Conservation (phyloP, 2,329 filamentous ascomycete genomes). For the Torrubiella hemipterigena region DNA sequence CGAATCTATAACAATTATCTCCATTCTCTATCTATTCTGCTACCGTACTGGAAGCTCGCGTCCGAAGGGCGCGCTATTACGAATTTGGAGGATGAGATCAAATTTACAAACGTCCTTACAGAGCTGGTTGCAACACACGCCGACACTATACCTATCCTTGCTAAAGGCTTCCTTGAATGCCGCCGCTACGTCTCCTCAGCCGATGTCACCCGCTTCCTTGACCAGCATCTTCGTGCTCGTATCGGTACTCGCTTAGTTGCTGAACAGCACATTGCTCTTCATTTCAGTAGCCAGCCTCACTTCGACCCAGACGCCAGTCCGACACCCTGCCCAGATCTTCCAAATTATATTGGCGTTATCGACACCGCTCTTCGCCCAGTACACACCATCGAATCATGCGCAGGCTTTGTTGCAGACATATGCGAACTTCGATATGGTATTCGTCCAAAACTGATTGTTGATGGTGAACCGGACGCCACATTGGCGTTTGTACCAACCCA, state of each 20-base stretch:
- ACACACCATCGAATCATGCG: conserved; percentile 70
- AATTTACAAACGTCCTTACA: conserved; percentile 84
- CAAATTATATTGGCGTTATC: conserved; percentile 84
- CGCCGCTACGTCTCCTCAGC: conserved; percentile 72
- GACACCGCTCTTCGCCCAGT: conserved; percentile 81
- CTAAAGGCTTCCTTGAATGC: conserved; percentile 86
- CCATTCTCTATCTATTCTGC: conserved; percentile 79
- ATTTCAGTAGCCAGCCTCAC: conserved; percentile 60
- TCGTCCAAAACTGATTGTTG: conserved; percentile 66
- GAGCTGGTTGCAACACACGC: conserved; percentile 92
- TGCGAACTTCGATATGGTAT: conserved; percentile 94
- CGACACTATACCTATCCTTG: conserved; percentile 88
- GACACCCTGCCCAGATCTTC: conserved; percentile 37
- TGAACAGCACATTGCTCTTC: conserved; percentile 91
- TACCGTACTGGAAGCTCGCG: conserved; percentile 60
- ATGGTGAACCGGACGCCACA: conserved; percentile 74
- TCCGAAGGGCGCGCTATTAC: conserved; percentile 23
- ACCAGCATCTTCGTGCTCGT: conserved; percentile 83
- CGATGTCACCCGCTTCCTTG: conserved; percentile 84
- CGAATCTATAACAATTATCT: conserved; percentile 95
- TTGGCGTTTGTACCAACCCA: conserved; percentile 95
- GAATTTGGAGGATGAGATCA: conserved; percentile 74
- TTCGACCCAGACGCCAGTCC: conserved; percentile 41
- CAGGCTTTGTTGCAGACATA: conserved; percentile 85
- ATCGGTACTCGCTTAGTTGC: conserved; percentile 92